phyloP scores from a whole-genome alignment of 345 rosid species.

The Anacardium occidentale region DNA sequence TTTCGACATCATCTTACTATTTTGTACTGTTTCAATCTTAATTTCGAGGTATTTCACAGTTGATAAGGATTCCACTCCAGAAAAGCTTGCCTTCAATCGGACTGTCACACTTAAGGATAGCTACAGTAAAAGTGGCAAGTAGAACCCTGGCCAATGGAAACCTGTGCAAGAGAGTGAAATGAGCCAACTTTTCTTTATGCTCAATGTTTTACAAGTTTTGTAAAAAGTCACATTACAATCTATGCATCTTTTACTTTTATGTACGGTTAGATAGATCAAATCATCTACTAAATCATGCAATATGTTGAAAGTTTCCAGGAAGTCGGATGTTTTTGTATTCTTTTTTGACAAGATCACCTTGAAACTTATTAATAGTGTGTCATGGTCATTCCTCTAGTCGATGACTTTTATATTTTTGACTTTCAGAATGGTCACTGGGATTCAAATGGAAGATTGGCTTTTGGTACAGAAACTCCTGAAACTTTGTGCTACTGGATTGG shows the following conservation, averaged over 20 bases:
- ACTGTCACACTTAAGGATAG: slow-evolving; percentile 70
- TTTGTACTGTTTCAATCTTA: slow-evolving; percentile 11
- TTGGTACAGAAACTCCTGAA: too few species aligned
- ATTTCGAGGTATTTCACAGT: slow-evolving; percentile 71
- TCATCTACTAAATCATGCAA: background rate
- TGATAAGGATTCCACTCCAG: slow-evolving; percentile 73
- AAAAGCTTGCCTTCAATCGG: slow-evolving; percentile 78
- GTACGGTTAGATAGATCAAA: background rate
- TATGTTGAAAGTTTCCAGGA: background rate
- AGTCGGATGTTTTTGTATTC: too few species aligned
- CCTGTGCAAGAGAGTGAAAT: slow-evolving; percentile 14
- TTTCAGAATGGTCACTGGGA: too few species aligned
- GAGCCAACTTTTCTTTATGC: background rate
- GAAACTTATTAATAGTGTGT: too few species aligned
- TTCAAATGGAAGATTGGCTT: too few species aligned
- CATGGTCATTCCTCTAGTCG: too few species aligned
- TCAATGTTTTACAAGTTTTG: background rate
- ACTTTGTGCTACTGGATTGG: too few species aligned
- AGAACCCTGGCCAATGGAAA: slow-evolving; percentile 11
- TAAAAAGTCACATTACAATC: background rate
- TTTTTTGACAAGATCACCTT: too few species aligned
- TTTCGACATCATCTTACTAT: background rate
- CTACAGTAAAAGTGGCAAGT: slow-evolving; percentile 54
- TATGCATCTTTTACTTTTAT: background rate
- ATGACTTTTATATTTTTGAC: too few species aligned